phyloP scores from a whole-genome alignment of 129 eudicot species.

The Flaveria ramosissima region DNA sequence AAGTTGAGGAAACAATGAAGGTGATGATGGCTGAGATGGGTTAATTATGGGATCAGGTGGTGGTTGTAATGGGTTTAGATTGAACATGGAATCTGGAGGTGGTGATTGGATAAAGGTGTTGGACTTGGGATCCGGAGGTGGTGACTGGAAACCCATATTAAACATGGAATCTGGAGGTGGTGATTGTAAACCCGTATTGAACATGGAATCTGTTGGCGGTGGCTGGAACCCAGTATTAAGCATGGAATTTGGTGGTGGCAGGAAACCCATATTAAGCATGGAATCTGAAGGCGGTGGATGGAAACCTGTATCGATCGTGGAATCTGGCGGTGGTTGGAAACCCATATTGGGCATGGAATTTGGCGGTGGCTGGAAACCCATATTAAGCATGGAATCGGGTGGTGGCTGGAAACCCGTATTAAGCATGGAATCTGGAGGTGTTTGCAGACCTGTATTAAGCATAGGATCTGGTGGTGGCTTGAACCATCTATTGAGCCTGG shows the following conservation, averaged over 20 bases:
- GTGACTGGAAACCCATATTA: constrained; percentile 10
- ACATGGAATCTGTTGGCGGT: constrained; percentile 40
- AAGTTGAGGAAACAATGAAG: constrained; percentile 48
- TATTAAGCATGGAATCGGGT: constrained; percentile 8
- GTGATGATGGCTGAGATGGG: constrained; percentile 55
- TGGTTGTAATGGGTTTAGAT: neutral
- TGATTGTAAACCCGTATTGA: constrained; percentile 24
- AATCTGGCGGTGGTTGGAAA: constrained; percentile 48
- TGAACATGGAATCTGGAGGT: constrained; percentile 36
- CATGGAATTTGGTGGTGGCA: constrained; percentile 9
- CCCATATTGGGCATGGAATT: neutral
- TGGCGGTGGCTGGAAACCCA: constrained; percentile 24
- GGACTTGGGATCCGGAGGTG: neutral
- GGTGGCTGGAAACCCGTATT: constrained; percentile 29
- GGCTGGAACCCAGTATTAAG: constrained; percentile 15
- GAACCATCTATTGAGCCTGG: constrained; percentile 27
- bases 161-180: constrained; percentile 46
- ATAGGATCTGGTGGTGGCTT: constrained; percentile 43
- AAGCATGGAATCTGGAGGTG: constrained; percentile 19
- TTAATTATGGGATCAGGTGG: constrained; percentile 19
- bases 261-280: neutral
- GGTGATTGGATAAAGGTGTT: constrained; percentile 2
- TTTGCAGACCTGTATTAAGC: constrained; percentile 6
- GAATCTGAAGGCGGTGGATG: neutral
- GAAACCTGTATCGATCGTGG: too few relatives aligned